Percentiles rank a stretch among this genome's conserved stretches.
Conservation (phyloP, 805 yeast species). For the Ogataea trehaloabstinens region DNA sequence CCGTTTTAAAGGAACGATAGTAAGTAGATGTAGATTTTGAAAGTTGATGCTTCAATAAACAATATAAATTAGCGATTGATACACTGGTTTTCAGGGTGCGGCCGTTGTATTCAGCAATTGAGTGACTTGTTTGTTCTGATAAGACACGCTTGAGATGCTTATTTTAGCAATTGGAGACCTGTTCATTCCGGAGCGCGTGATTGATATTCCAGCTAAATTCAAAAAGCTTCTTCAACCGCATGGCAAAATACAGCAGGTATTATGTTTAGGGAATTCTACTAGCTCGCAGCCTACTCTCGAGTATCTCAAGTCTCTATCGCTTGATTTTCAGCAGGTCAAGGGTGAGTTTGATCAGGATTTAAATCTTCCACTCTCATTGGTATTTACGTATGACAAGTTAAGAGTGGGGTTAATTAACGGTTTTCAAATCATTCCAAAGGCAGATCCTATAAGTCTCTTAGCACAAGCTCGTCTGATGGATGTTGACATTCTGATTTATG, state of each 20-base stretch:
- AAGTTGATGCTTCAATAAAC: no score
- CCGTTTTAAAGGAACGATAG: no score
- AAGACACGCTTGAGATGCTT: no score
- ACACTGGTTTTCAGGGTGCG: no score
- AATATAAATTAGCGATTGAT: no score
- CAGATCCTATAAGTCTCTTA: slow-evolving; percentile 81
- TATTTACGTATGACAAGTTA: slow-evolving; percentile 66
- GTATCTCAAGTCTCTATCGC: slow-evolving; percentile 65
- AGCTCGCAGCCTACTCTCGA: slow-evolving; percentile 60
- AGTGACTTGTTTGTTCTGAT: no score
- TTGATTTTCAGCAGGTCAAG: slow-evolving; percentile 70
- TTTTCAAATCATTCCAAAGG: slow-evolving; percentile 75
- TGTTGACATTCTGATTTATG: slow-evolving; percentile 88
- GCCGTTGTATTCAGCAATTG: no score
- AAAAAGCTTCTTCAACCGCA: slow-evolving; percentile 69
- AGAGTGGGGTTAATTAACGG: slow-evolving; percentile 86
- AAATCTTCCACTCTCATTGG: slow-evolving; percentile 58
- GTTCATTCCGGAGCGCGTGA: slow-evolving; percentile 83
- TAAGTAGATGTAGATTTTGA: no score
- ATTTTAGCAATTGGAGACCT: slow-evolving; percentile 85
- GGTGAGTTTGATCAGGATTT: slow-evolving; percentile 74
- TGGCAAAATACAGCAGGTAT: slow-evolving; percentile 80
- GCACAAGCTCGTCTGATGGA: slow-evolving; percentile 86
- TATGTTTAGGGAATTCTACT: slow-evolving; percentile 82
- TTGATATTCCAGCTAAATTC: slow-evolving; percentile 62